Evolutionary conservation across 1,284 basidiomycete species (phyloP).

Genomic region (Hymenochaete sp.): DNA sequence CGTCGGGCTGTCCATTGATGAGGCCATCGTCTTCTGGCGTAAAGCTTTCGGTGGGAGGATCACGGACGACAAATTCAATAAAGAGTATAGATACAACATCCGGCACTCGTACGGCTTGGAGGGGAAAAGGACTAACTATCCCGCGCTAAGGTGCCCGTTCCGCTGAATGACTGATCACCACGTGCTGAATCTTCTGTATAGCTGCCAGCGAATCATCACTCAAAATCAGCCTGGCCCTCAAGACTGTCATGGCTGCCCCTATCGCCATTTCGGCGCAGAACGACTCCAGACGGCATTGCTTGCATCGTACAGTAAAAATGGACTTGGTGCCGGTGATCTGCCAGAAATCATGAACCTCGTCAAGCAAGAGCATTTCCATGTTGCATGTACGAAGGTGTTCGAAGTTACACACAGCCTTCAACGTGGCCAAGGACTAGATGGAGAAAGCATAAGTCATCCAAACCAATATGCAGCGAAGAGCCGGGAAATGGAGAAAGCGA

Average conservation of each 20-base stretch:
- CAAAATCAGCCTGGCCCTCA: conserved; percentile 64
- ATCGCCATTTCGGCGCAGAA: conserved; percentile 81
- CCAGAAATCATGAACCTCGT: conserved; percentile 83
- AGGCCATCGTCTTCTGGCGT: conserved; percentile 92
- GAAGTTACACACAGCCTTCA: conserved; percentile 76
- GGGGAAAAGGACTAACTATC: conserved; percentile 90
- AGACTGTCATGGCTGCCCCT: conserved; percentile 90
- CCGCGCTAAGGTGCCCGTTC: conserved; percentile 70
- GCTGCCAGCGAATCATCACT: conserved; percentile 87
- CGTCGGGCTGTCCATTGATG: conserved; percentile 89
- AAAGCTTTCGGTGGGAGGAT: conserved; percentile 69
- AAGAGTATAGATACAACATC: conserved; percentile 97
- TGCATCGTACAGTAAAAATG: conserved; percentile 62
- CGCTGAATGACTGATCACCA: neutral
- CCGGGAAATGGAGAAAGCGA: conserved; percentile 50
- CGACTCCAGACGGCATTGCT: conserved; percentile 78
- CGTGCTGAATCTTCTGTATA: conserved; percentile 27
- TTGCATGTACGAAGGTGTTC: conserved; percentile 95
- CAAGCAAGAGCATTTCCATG: conserved; percentile 82
- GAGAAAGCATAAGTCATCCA: conserved; percentile 90
- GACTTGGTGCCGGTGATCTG: conserved; percentile 58
- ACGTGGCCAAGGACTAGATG: conserved; percentile 52
- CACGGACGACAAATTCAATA: conserved; percentile 95
- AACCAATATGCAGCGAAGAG: conserved; percentile 77
- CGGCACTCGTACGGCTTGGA: conserved; percentile 94